Percentiles rank a stretch among this genome's conserved stretches.
Evolutionary conservation across 768 basidiomycete species (phyloP).

Genomic region (Suillus clintonianus): DNA sequence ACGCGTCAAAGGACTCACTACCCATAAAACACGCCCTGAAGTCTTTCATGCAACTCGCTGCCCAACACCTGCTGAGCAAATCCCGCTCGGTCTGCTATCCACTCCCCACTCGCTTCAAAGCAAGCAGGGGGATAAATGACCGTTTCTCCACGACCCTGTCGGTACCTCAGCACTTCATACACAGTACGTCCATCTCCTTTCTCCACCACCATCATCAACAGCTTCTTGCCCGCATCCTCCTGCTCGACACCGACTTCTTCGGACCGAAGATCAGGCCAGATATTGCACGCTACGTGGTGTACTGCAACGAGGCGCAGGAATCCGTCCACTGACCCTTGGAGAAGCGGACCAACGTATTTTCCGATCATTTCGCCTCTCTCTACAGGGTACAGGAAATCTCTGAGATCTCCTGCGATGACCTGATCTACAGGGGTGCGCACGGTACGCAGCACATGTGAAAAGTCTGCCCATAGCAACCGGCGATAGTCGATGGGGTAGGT

Average conservation of each 20-base stretch:
- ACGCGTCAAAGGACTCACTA: background rate
- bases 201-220: conserved; percentile 53
- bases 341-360: conserved; percentile 61
- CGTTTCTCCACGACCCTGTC: conserved; percentile 41
- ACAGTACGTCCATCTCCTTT: conserved; percentile 52
- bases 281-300: conserved; percentile 75
- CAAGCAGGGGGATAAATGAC: conserved; percentile 53
- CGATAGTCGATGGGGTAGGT: conserved; percentile 82
- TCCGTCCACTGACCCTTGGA: conserved; percentile 44
- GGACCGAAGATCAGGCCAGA: conserved; percentile 67
- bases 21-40: background rate
- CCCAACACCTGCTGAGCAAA: conserved; percentile 2
- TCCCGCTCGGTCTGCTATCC: conserved; percentile 1
- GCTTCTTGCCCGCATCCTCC: conserved; percentile 32
- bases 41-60: conserved; percentile 4
- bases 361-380: conserved; percentile 64
- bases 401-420: conserved; percentile 53
- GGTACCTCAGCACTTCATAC: conserved; percentile 58
- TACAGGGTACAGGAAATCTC: conserved; percentile 70
- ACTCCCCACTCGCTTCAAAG: conserved; percentile 36
- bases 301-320: conserved; percentile 70
- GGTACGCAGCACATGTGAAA: conserved; percentile 59
- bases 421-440: conserved; percentile 53
- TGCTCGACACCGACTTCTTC: conserved; percentile 12
- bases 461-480: conserved; percentile 81